These are phyloP conservation scores for Fusarium keratoplasticum DNA, from an alignment of 2,329 filamentous ascomycete genomes.

Conservation along the genomic window DNA sequence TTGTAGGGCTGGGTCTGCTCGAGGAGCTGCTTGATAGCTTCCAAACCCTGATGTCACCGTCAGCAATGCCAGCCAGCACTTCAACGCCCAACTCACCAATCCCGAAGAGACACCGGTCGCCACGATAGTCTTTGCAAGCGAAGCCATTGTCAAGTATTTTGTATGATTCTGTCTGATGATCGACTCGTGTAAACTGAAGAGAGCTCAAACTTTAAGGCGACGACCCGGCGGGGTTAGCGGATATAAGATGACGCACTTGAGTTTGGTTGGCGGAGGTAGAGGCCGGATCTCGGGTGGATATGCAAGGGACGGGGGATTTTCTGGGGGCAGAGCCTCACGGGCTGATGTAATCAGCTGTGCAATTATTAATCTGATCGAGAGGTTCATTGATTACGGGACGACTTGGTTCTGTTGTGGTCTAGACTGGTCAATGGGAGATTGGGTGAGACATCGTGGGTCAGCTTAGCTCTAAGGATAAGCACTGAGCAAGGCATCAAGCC, in stretches of 20 bases:
- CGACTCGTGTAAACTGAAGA: neutral
- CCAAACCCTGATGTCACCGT: conserved; percentile 57
- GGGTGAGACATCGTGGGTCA: neutral
- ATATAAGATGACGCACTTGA: conserved; percentile 33
- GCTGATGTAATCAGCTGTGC: neutral
- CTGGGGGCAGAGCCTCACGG: neutral
- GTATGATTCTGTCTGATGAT: neutral
- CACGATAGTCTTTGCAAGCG: conserved; percentile 60
- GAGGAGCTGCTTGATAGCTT: conserved; percentile 64
- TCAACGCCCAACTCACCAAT: conserved; percentile 51
- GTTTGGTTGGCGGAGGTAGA: conserved; percentile 17
- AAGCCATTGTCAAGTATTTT: conserved; percentile 47
- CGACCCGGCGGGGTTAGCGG: conserved; percentile 37
- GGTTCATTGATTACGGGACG: neutral
- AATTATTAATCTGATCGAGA: conserved; percentile 19
- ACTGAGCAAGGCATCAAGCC: neutral
- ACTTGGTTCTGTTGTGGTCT: neutral
- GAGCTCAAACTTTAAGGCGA: conserved; percentile 1
- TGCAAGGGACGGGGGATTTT: neutral
- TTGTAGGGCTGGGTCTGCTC: conserved; percentile 57
- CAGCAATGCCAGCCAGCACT: neutral
- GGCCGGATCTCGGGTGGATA: neutral
- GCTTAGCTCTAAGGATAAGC: neutral
- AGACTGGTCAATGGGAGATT: neutral
- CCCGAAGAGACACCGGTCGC: conserved; percentile 64